Conservation (phyloP, 192 early-diverging fungal species). For the Coemansia sp. region DNA sequence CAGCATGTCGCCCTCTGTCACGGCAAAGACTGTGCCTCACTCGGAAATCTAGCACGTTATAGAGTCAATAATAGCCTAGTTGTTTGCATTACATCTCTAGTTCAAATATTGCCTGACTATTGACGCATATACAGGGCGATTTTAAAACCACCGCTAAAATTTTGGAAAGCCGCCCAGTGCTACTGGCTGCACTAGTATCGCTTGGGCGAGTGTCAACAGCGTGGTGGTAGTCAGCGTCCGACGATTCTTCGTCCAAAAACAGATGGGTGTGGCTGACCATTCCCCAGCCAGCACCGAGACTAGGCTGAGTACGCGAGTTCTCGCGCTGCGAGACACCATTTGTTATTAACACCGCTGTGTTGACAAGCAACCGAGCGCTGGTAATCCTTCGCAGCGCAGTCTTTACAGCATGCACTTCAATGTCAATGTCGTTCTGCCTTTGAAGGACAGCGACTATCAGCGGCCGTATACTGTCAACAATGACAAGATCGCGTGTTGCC, state of each 20-base stretch:
- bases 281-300: slow-evolving; percentile 36
- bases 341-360: slow-evolving; percentile 25
- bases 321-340: slow-evolving; percentile 45
- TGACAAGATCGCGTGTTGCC: slow-evolving; percentile 18
- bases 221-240: neutral
- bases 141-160: slow-evolving; percentile 21
- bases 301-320: slow-evolving; percentile 27
- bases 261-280: slow-evolving; percentile 42
- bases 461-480: slow-evolving; percentile 49
- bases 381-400: slow-evolving; percentile 31
- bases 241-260: slow-evolving; percentile 6
- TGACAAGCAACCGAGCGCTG: neutral
- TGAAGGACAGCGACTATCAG: slow-evolving; percentile 29
- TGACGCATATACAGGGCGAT: slow-evolving; percentile 15
- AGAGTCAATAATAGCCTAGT: neutral
- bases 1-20: neutral
- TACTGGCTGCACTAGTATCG: neutral
- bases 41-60: neutral
- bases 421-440: slow-evolving; percentile 16
- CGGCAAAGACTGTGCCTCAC: neutral
- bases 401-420: slow-evolving; percentile 33
- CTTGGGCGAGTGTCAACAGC: neutral
- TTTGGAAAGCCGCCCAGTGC: neutral
- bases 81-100: neutral
- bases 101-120: slow-evolving; percentile 11